Evolutionary conservation across 2,329 filamentous ascomycete species (phyloP), one percentile per base, ranked within the genome.

Genomic region (Botrytis porri): DNA sequence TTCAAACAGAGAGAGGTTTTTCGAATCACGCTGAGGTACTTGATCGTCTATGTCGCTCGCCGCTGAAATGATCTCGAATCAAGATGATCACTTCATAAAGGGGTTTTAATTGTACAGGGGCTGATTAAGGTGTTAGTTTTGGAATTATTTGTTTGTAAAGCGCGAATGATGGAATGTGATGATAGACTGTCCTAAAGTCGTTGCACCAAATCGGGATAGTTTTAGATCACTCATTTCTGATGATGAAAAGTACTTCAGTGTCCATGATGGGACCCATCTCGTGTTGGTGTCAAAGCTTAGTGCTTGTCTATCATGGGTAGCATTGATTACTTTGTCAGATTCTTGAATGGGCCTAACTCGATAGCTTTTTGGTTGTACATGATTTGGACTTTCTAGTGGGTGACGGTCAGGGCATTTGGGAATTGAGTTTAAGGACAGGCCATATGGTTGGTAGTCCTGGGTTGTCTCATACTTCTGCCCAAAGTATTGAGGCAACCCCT

Each of bases 211-310:
- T 25, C 10, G 70, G 32, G 29, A 61, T 69, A 62, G 18, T 37
- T 59, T 61, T 29, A 20, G 25, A 25, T 29, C 35, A 69, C 43
- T 29, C 51, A 69, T 69, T 64, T 59, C n/a, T 39, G 59, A 63
- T 51, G 73, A 69, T 66, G 73, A 71, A 75, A 73, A 75, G 75
- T 74, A 66, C 75, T 74, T 69, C 66, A 69, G 66, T 74, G 76
- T 78, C 76, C 72, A 76, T 76, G 75, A 83, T 83, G 87, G 93
- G 93, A 94, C 93, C 92, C 94, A 93, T 94, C 92, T 89, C 82
- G 91, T 88, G 92, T 94, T 94, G 92, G 92, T 85, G 91, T 97
- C 93, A 97, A 94, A 94, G 93, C 86, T 90, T 94, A 85, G 93
- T 87, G 88, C 93, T 95, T 95, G 93, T 95, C 93, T 80, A 77